A percentile compares a stretch with the other conserved stretches of the same genome.
phyloP scores from a whole-genome alignment of 2,329 filamentous ascomycete species.

The Gaeumannomyces sp. region DNA sequence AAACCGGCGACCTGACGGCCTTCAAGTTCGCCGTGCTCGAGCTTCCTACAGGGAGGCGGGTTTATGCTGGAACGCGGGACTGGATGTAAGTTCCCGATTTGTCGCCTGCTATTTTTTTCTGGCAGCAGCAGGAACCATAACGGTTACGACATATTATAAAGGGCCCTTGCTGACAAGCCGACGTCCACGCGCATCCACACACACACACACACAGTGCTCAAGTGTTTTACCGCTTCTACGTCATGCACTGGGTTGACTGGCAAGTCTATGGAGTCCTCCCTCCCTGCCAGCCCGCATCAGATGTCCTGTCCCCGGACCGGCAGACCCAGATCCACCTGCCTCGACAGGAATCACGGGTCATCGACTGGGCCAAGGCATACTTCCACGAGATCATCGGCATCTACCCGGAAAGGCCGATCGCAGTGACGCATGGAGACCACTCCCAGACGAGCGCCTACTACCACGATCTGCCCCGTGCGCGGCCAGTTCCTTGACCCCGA shows the following conservation, averaged over 20 bases:
- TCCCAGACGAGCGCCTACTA: not conserved
- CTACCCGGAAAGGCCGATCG: not conserved
- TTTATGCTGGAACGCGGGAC: not conserved
- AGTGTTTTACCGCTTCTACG: not conserved
- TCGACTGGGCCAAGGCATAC: not conserved
- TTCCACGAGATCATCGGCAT: not conserved
- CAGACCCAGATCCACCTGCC: not conserved
- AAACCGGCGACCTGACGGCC: not conserved
- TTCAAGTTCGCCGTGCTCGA: not conserved
- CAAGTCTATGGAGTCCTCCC: not conserved
- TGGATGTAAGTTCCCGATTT: not conserved
- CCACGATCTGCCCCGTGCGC: not conserved
- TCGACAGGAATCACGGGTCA: not conserved
- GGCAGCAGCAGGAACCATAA: too few relatives aligned
- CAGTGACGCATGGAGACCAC: not conserved
- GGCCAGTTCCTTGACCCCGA: not conserved
- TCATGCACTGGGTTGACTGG: not conserved
- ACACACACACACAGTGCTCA: not conserved
- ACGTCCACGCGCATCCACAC: not conserved
- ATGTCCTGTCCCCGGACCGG: not conserved
- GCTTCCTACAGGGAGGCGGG: not conserved
- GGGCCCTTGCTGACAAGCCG: not conserved
- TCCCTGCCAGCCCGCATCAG: not conserved
- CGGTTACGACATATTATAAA: too few relatives aligned
- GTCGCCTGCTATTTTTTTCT: too few relatives aligned